phyloP scores from a whole-genome alignment of 805 yeast genomes.

The Lipomyces spencermartinsiae region DNA sequence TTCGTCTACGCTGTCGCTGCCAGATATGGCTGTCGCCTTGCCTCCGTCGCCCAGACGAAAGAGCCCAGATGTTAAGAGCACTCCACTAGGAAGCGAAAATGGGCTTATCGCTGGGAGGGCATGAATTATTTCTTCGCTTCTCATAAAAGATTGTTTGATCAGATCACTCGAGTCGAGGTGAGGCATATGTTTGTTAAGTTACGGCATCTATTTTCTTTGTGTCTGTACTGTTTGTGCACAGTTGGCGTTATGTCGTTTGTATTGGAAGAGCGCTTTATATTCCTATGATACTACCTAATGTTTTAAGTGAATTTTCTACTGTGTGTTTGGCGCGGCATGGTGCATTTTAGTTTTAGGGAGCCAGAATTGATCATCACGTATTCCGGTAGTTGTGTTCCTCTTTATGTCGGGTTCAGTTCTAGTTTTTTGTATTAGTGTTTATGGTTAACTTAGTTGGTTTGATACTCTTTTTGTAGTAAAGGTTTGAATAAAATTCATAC shows the following conservation, averaged over 20 bases:
- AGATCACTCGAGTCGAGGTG: not conserved
- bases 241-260: slow-evolving; percentile 5
- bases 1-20: slow-evolving; percentile 3
- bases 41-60: slow-evolving; percentile 1
- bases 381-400: no score
- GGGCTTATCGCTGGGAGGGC: slow-evolving; percentile 1
- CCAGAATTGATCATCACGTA: no score
- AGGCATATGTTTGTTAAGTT: not conserved
- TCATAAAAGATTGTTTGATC: not conserved
- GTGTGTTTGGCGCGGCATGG: not conserved
- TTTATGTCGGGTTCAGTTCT: no score
- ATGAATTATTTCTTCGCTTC: not conserved
- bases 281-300: not conserved
- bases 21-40: not conserved
- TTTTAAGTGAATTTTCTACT: not conserved
- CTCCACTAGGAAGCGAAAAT: not conserved
- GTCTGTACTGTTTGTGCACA: not conserved
- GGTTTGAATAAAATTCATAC: no score
- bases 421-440: no score
- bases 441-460: no score
- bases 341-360: not conserved
- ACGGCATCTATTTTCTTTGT: not conserved
- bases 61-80: not conserved
- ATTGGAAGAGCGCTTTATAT: not conserved
- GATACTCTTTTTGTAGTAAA: no score